Percentiles rank a stretch among this genome's conserved stretches.
Conservation (phyloP, 768 basidiomycete genomes). For the Filobasidium floriforme region DNA sequence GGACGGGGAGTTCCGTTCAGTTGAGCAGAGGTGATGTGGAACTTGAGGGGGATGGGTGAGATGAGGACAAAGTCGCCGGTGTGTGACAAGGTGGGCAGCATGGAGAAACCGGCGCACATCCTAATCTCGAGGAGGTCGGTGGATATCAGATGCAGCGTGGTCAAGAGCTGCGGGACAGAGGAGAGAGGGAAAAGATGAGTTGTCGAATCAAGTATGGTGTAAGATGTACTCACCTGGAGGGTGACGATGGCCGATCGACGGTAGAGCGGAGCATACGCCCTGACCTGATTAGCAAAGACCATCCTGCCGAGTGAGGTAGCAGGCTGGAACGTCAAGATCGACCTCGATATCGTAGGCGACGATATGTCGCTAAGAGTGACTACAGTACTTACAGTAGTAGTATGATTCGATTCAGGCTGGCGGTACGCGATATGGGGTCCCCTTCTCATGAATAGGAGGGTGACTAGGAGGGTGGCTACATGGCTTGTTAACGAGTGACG, state of each 20-base stretch:
- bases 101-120: slow-evolving; percentile 42
- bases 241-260: slow-evolving; percentile 21
- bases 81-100: slow-evolving; percentile 45
- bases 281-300: slow-evolving; percentile 15
- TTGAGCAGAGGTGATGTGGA: slow-evolving; percentile 2
- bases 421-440: too few species aligned
- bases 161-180: slow-evolving; percentile 11
- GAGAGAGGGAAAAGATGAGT: neutral
- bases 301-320: neutral
- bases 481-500: too few species aligned
- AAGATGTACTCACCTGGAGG: slow-evolving; percentile 14
- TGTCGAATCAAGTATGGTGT: neutral
- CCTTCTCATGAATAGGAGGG: too few species aligned
- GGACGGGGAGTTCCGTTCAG: slow-evolving; percentile 9
- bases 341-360: too few species aligned
- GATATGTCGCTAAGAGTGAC: too few species aligned
- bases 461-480: too few species aligned
- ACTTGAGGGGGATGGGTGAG: slow-evolving; percentile 32
- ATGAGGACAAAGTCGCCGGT: slow-evolving; percentile 41
- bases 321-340: too few species aligned
- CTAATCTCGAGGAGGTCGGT: slow-evolving; percentile 37
- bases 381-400: too few species aligned
- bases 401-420: too few species aligned
- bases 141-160: slow-evolving; percentile 32
- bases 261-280: slow-evolving; percentile 9